A percentile compares a stretch with the other conserved stretches of the same genome.
Conservation (phyloP, 768 basidiomycete species). For the Mycena capillaripes region DNA sequence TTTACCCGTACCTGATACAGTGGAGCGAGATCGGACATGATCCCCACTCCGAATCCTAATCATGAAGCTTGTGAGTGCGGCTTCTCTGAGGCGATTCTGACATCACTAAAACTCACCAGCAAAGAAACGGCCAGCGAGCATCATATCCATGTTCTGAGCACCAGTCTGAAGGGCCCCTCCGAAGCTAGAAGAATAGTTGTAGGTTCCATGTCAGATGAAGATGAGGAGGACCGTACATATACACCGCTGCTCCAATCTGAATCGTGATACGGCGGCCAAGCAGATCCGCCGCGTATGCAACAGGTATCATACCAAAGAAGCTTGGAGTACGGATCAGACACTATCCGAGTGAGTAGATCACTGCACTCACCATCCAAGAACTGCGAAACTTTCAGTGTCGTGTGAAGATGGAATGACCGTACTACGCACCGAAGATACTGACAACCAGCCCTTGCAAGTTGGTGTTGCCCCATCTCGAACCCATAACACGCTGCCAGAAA, state of each 20-base stretch:
- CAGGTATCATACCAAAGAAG: conserved; percentile 60
- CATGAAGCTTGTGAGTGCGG: background rate
- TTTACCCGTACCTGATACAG: conserved; percentile 59
- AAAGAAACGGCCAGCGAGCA: conserved; percentile 66
- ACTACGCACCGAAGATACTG: conserved; percentile 55
- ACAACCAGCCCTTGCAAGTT: conserved; percentile 56
- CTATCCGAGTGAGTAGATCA: background rate
- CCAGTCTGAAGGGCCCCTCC: conserved; percentile 63
- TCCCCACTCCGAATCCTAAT: conserved; percentile 57
- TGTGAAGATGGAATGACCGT: background rate
- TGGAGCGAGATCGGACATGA: conserved; percentile 64
- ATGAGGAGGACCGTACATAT: conserved; percentile 46
- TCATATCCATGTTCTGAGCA: conserved; percentile 60
- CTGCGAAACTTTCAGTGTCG: conserved; percentile 36
- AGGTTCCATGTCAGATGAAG: background rate
- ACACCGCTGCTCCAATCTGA: conserved; percentile 54
- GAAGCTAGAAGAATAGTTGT: conserved; percentile 42
- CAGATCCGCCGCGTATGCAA: conserved; percentile 55
- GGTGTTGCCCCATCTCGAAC: conserved; percentile 49
- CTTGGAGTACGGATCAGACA: conserved; percentile 34
- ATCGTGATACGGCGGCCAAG: conserved; percentile 57
- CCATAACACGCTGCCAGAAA: conserved; percentile 49
- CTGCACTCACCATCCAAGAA: conserved; percentile 53
- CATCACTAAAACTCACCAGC: conserved; percentile 58
- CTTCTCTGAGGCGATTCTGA: background rate